Percentiles rank a stretch among this genome's conserved stretches.
phyloP scores from a whole-genome alignment of 2,329 filamentous ascomycete genomes.

The Dryadomyces sulphureus region DNA sequence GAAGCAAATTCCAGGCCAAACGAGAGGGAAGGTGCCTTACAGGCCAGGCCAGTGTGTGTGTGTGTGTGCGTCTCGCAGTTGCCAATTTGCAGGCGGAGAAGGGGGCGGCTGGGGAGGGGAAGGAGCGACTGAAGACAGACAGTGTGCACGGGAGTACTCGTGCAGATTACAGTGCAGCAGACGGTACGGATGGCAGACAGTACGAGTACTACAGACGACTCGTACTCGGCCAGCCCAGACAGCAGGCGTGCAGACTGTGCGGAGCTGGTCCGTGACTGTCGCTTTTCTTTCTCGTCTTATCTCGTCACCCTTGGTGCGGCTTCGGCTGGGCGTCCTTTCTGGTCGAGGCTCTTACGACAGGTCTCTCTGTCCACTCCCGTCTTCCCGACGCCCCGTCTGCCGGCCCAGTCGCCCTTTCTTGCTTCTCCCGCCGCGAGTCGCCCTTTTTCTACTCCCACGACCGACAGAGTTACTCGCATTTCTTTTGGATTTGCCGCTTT shows the following conservation, averaged over 20 bases:
- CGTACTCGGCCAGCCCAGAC: too few species aligned
- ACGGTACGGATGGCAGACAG: too few species aligned
- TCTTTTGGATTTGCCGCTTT: not conserved
- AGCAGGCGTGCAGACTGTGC: not conserved
- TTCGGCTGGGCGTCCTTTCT: too few species aligned
- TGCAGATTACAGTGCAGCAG: not conserved
- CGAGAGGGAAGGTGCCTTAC: not conserved
- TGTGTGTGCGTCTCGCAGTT: conserved; percentile 1
- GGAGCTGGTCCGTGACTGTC: not conserved
- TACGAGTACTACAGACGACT: too few species aligned
- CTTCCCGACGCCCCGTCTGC: too few species aligned
- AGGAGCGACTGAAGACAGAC: not conserved
- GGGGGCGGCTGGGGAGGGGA: not conserved
- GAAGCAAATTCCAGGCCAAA: not conserved
- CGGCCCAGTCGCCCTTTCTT: not conserved
- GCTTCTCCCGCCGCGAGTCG: not conserved
- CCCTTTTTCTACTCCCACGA: not conserved
- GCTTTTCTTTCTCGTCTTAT: too few species aligned
- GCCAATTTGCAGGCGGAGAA: conserved; percentile 3
- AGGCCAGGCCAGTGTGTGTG: not conserved
- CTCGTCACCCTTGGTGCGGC: not conserved
- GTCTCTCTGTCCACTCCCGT: too few species aligned
- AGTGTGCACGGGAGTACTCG: not conserved
- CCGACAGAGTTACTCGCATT: not conserved
- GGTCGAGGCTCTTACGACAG: too few species aligned